Conservation (phyloP, 805 yeast genomes). For the Pichia occidentalis region DNA sequence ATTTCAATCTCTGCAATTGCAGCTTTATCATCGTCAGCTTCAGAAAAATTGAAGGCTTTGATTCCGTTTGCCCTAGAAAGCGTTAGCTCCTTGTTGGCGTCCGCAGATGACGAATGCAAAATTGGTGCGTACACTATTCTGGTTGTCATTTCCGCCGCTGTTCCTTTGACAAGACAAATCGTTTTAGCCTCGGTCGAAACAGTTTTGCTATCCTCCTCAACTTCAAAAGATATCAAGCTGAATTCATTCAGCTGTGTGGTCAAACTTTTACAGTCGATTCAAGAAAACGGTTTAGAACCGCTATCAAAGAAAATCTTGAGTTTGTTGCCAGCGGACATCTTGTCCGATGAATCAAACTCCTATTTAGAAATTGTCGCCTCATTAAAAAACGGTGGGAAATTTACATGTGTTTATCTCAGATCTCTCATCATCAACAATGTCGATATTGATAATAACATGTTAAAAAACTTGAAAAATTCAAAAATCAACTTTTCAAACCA, state of each 20-base stretch:
- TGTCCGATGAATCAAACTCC: conserved; percentile 16
- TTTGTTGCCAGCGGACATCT: conserved; percentile 20
- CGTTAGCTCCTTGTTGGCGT: conserved; percentile 47
- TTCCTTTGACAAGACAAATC: conserved; percentile 53
- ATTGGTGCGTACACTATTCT: conserved; percentile 78
- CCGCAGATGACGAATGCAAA: conserved; percentile 53
- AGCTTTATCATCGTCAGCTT: conserved; percentile 41
- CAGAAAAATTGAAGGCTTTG: conserved; percentile 38
- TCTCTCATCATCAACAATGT: conserved; percentile 17
- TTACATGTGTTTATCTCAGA: conserved; percentile 26
- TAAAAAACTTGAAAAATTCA: conserved; percentile 11
- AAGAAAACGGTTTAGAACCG: conserved; percentile 25
- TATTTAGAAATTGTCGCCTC: conserved; percentile 18
- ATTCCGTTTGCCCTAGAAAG: conserved; percentile 55
- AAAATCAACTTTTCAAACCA: conserved; percentile 14
- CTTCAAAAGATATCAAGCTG: conserved; percentile 16
- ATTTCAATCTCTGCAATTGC: conserved; percentile 63
- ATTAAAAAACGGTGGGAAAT: conserved; percentile 19
- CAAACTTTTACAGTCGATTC: conserved; percentile 44
- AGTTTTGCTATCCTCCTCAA: conserved; percentile 30
- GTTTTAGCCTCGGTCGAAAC: conserved; percentile 57
- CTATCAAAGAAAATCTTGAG: conserved; percentile 21
- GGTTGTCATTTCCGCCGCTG: conserved; percentile 69
- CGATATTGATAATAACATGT: conserved; percentile 9
- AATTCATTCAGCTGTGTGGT: conserved; percentile 39